phyloP scores from a whole-genome alignment of 108 stramenopile species.

The Skeletonema costatum region DNA sequence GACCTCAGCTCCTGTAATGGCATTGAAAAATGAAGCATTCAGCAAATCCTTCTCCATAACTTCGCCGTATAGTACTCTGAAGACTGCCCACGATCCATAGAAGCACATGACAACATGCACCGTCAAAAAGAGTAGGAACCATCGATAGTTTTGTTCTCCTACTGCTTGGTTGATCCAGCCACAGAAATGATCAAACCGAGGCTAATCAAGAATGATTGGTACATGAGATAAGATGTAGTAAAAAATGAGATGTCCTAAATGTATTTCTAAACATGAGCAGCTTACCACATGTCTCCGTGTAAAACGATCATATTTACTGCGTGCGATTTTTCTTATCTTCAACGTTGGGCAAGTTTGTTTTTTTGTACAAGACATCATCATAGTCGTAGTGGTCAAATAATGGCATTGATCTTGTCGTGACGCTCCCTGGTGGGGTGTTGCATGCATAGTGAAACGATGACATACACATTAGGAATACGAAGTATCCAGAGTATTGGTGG shows the following conservation, averaged over 20 bases:
- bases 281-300: conserved; percentile 61
- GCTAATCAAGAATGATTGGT: not conserved
- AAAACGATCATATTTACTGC: conserved; percentile 84
- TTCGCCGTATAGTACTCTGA: conserved; percentile 12
- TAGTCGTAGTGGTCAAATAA: conserved; percentile 85
- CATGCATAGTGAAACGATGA: conserved; percentile 64
- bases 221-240: too few species aligned
- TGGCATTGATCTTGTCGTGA: conserved; percentile 59
- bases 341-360: conserved; percentile 65
- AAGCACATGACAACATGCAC: conserved; percentile 80
- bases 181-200: conserved; percentile 91
- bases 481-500: conserved; percentile 68
- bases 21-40: conserved; percentile 73
- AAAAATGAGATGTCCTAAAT: not conserved
- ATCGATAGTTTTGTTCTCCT: conserved; percentile 92
- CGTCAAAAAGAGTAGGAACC: conserved; percentile 78
- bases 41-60: conserved; percentile 61
- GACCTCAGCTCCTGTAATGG: conserved; percentile 63
- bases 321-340: conserved; percentile 65
- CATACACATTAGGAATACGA: conserved; percentile 77
- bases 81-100: conserved; percentile 67
- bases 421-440: conserved; percentile 58
- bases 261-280: not conserved
- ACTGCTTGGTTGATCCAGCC: conserved; percentile 87
- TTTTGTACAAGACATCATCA: conserved; percentile 75